Evolutionary conservation across 1,139 yeast species (phyloP).

Genomic region (Trichomonascaceae sp.): DNA sequence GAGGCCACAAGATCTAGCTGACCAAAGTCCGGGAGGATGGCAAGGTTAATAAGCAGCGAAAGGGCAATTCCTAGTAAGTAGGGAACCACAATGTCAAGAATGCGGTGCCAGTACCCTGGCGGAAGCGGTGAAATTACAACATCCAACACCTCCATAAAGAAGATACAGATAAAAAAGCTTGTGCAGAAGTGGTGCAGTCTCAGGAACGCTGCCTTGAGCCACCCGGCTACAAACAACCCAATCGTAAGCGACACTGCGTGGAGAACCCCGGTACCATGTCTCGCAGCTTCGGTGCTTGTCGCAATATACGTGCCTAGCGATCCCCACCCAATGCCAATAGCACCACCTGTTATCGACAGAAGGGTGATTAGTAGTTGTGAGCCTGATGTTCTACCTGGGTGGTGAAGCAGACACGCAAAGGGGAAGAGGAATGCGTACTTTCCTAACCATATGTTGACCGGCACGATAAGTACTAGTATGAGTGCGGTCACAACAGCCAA

Average conservation of each 20-base stretch:
- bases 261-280: conserved; percentile 36
- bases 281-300: conserved; percentile 28
- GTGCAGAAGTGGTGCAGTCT: conserved; percentile 29
- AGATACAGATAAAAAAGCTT: conserved; percentile 28
- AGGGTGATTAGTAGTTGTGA: conserved; percentile 35
- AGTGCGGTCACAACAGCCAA: conserved; percentile 30
- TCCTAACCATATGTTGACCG: conserved; percentile 32
- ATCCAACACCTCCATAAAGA: conserved; percentile 21
- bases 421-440: conserved; percentile 28
- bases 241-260: conserved; percentile 31
- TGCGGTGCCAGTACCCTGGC: conserved; percentile 23
- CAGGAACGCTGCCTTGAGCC: conserved; percentile 31
- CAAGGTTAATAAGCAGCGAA: conserved; percentile 25
- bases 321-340: conserved; percentile 37
- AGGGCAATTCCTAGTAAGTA: conserved; percentile 32
- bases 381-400: conserved; percentile 36
- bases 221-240: conserved; percentile 27
- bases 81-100: conserved; percentile 34
- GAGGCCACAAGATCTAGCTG: conserved; percentile 16
- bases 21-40: conserved; percentile 31
- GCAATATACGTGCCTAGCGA: conserved; percentile 32
- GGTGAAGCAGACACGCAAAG: conserved; percentile 31
- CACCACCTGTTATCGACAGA: conserved; percentile 31
- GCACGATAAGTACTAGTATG: conserved; percentile 28
- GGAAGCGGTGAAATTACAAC: conserved; percentile 3